A percentile compares a stretch with the other conserved stretches of the same genome.
Conservation (phyloP, 2,329 filamentous ascomycete species). For the Penicillium griseofulvum region DNA sequence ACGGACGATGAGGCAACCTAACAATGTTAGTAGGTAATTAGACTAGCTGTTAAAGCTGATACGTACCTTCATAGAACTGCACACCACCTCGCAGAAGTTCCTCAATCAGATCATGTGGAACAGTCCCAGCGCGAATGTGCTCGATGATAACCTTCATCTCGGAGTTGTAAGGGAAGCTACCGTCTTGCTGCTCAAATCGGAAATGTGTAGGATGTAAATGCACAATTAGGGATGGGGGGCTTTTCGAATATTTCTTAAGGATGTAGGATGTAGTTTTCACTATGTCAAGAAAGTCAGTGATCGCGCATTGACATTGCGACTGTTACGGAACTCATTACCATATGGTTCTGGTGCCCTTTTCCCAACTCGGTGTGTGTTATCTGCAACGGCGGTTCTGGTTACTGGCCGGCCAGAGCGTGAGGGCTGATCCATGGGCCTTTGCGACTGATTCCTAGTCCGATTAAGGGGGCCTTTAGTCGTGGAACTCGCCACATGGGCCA, state of each 20-base stretch:
- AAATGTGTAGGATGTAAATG: constrained; percentile 85
- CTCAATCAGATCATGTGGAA: constrained; percentile 85
- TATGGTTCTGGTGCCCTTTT: constrained; percentile 47
- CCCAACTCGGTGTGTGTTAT: constrained; percentile 33
- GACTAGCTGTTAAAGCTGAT: background rate
- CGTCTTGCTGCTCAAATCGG: constrained; percentile 88
- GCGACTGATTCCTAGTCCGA: constrained; percentile 59
- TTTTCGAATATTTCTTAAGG: constrained; percentile 71
- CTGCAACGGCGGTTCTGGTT: constrained; percentile 31
- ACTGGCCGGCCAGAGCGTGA: constrained; percentile 34
- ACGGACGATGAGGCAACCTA: constrained; percentile 83
- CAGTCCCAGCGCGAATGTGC: constrained; percentile 70
- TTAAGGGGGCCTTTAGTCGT: constrained; percentile 39
- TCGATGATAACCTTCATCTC: constrained; percentile 82
- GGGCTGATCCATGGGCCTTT: constrained; percentile 37
- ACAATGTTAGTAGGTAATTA: constrained; percentile 5
- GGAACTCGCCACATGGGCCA: constrained; percentile 20
- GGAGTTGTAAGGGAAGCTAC: constrained; percentile 86
- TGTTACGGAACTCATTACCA: constrained; percentile 33
- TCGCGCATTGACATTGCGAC: constrained; percentile 4
- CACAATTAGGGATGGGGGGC: constrained; percentile 77
- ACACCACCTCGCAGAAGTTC: constrained; percentile 71
- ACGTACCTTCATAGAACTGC: constrained; percentile 77
- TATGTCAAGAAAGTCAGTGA: constrained; percentile 35
- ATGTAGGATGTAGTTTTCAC: constrained; percentile 75